Evolutionary conservation across 1,284 basidiomycete species (phyloP), one percentile per base, ranked within the genome.

Genomic region (Papiliotrema nemorosa): DNA sequence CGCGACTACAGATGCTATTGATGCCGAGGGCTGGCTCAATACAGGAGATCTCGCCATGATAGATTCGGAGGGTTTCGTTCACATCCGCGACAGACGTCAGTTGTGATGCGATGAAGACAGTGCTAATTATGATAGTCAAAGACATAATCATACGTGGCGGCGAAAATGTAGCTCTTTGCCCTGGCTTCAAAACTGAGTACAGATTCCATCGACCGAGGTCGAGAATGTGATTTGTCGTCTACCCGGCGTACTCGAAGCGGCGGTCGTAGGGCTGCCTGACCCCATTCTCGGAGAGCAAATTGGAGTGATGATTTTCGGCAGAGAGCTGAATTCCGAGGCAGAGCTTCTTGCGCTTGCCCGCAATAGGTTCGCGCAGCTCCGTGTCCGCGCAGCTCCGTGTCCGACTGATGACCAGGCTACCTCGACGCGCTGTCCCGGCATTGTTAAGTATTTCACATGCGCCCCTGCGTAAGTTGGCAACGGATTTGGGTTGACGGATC

Each of bases 101-200:
- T 29, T 41, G 18, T 20, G n/a, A 25, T 21, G 13, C 20, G 5
- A 14, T 34, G 36, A 31, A 36, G 33, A 3, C 22, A 16, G 3
- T 47, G n/a, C 21, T 37, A 27, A 26, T 24, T 5, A n/a, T 31
- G 31, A 27, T 31, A 63, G 61, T 64, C 14, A 73, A 73, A 57
- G 71, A 73, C 52, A 58, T 73, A 21, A 69, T 73, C 34, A 69
- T 73, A 25, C 64, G 71, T 1, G 69, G 69, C 20, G 71, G 71
- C 1, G 71, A 73, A 52, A 73, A 73, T 43, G 66, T 69, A 29
- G 64, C 54, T 22, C 21, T 36, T 10, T 25, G 27, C 14, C 34
- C 2, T 3, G 5, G 39, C 27, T 3, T 36, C n/a, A 16, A 12
- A 29, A 34, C 13, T 27, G 38, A 29, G 13, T 25, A 20, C 44